phyloP scores from a whole-genome alignment of 441 rosid species.

The Sinapis alba region DNA sequence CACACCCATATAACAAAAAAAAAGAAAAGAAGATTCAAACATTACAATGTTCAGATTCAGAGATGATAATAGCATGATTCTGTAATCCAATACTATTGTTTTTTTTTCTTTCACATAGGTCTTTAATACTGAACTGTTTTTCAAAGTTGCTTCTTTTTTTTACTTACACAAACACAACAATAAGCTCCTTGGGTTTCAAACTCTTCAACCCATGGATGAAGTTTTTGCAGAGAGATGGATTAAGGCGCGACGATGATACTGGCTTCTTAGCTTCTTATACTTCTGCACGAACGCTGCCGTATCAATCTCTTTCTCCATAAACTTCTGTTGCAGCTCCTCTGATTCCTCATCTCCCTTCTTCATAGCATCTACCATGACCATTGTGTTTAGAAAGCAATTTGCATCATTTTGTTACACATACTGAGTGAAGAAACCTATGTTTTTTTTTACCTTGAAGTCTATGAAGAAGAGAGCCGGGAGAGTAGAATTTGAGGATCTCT shows the following conservation, averaged over 20 bases:
- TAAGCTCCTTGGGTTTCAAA: background rate
- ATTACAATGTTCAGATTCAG: background rate
- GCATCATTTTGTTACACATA: background rate
- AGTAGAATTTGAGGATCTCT: constrained; percentile 58
- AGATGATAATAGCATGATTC: background rate
- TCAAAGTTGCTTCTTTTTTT: background rate
- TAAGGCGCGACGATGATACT: constrained; percentile 71
- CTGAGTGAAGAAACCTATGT: background rate
- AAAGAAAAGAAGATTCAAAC: background rate
- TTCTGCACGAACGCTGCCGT: constrained; percentile 61
- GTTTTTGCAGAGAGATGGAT: constrained; percentile 73
- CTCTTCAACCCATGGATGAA: constrained; percentile 46
- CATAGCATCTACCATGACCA: constrained; percentile 55
- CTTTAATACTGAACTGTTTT: background rate
- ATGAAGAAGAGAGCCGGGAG: constrained; percentile 63
- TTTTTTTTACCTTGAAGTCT: constrained; percentile 67
- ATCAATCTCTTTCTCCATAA: constrained; percentile 67
- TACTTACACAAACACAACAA: constrained; percentile 1
- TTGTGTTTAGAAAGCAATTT: background rate
- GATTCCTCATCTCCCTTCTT: constrained; percentile 71
- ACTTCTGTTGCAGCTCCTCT: constrained; percentile 60
- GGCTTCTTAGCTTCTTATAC: constrained; percentile 68
- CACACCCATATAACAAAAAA: too few species aligned
- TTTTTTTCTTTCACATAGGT: background rate
- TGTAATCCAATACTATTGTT: background rate